Conservation (phyloP, 768 basidiomycete genomes). For the Suillus alpinus region DNA sequence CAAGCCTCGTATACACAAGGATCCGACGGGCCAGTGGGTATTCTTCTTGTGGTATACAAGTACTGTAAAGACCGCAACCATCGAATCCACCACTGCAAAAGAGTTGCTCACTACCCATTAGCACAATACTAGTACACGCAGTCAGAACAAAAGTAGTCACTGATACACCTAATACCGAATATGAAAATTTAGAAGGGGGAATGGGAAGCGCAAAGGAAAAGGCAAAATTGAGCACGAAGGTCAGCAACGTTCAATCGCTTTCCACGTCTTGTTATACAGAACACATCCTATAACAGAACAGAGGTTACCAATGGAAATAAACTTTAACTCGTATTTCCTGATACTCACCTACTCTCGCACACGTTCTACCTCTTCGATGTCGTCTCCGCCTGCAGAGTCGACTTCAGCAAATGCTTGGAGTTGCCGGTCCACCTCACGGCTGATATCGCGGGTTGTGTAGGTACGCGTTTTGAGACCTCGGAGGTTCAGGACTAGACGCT, state of each 20-base stretch:
- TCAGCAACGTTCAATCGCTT: not conserved
- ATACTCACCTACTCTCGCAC: not conserved
- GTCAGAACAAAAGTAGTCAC: too few species aligned
- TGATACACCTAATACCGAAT: too few species aligned
- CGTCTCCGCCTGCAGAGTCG: not conserved
- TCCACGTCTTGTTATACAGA: not conserved
- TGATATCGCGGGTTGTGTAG: constrained; percentile 7
- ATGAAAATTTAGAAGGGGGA: not conserved
- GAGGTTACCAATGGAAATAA: not conserved
- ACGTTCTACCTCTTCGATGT: too few species aligned
- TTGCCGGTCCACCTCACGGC: constrained; percentile 19
- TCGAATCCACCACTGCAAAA: too few species aligned
- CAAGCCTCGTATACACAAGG: too few species aligned
- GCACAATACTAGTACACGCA: too few species aligned
- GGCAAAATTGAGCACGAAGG: not conserved
- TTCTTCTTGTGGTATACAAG: too few species aligned
- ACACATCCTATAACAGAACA: not conserved
- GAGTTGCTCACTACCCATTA: too few species aligned
- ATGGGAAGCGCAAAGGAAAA: not conserved
- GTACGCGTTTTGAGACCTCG: constrained; percentile 3
- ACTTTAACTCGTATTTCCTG: too few species aligned
- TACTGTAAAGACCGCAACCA: too few species aligned
- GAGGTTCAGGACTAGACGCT: constrained; percentile 21
- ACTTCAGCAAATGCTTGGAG: constrained; percentile 6
- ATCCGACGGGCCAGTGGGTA: too few species aligned